phyloP scores from a whole-genome alignment of 306 rosid species.

The Vigna angularis region DNA sequence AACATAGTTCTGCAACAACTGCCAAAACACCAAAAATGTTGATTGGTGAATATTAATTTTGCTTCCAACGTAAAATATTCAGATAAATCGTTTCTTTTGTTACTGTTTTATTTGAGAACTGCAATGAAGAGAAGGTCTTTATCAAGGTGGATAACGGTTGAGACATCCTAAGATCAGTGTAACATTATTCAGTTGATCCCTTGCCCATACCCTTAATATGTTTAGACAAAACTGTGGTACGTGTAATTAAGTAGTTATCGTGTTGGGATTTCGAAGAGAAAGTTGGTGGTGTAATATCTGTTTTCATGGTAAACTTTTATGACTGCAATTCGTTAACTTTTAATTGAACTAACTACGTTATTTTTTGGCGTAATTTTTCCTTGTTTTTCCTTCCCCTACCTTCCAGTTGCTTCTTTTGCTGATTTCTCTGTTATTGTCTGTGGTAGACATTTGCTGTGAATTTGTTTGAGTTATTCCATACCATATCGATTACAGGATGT shows the following conservation, averaged over 20 bases:
- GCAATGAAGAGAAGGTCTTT: neutral
- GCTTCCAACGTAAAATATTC: neutral
- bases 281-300: too few relatives aligned
- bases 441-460: too few relatives aligned
- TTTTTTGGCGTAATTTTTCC: too few relatives aligned
- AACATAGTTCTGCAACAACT: neutral
- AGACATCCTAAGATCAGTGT: neutral
- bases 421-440: too few relatives aligned
- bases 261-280: too few relatives aligned
- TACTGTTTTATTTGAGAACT: slow-evolving; percentile 1
- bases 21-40: neutral
- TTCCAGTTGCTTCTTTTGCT: too few relatives aligned
- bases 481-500: neutral
- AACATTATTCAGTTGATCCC: neutral
- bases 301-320: too few relatives aligned
- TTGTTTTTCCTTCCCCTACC: too few relatives aligned
- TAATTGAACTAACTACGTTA: too few relatives aligned
- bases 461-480: too few relatives aligned
- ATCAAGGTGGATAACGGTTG: neutral
- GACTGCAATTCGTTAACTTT: too few relatives aligned
- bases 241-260: neutral
- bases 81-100: neutral
- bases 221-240: neutral
- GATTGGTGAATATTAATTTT: neutral
- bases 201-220: neutral